Percentiles rank a stretch among this genome's conserved stretches.
These are phyloP conservation scores for Oryza punctata DNA, from an alignment of 176 grass and related monocot genomes.

Conservation along the genomic window DNA sequence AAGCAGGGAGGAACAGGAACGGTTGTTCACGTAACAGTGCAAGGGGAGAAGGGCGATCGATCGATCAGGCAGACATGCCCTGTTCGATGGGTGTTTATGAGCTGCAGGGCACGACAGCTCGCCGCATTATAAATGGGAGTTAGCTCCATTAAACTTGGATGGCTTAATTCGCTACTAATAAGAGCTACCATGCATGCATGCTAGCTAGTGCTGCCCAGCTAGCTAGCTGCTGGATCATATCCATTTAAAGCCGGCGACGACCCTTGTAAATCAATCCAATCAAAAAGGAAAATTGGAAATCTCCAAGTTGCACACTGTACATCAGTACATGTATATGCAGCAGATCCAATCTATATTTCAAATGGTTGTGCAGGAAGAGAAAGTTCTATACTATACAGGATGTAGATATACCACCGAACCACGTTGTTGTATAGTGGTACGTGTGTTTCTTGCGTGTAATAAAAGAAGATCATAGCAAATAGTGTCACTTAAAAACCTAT, in stretches of 20 bases:
- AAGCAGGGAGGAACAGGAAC: not conserved
- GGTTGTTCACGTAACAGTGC: not conserved
- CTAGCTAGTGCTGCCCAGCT: not conserved
- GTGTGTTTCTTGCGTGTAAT: too few relatives aligned
- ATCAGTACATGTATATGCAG: not conserved
- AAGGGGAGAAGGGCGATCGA: not conserved
- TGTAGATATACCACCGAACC: too few relatives aligned
- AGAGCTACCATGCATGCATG: not conserved
- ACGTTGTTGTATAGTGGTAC: too few relatives aligned
- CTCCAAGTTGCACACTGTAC: not conserved
- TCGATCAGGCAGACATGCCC: not conserved
- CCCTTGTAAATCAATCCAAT: too few relatives aligned
- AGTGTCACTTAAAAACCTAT: too few relatives aligned
- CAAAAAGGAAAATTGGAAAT: too few relatives aligned
- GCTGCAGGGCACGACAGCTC: slow-evolving; percentile 2
- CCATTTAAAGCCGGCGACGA: not conserved
- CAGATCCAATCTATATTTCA: not conserved
- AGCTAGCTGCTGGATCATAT: not conserved
- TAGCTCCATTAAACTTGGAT: not conserved
- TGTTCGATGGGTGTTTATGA: not conserved
- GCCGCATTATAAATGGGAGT: not conserved
- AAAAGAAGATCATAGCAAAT: too few relatives aligned
- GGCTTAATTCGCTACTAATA: not conserved
- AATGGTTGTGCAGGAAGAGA: not conserved
- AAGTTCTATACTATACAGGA: not conserved